These are phyloP conservation scores for Aspergillus ellipticus DNA, from an alignment of 495 filamentous ascomycete species.

Conservation along the genomic window DNA sequence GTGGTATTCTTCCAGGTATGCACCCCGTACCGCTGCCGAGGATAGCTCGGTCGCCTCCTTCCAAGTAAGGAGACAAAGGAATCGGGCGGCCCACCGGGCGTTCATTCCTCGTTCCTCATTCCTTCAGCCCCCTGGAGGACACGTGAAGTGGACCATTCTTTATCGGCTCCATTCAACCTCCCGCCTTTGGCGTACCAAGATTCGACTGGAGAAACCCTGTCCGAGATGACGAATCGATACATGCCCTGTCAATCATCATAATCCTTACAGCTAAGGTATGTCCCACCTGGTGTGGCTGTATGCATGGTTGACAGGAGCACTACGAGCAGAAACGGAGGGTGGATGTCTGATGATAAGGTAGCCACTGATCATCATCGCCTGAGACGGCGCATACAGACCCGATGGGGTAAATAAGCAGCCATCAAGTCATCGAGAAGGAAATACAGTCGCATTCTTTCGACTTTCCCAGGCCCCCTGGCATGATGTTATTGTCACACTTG, in stretches of 20 bases:
- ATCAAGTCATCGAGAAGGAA: neutral
- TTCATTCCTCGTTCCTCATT: slow-evolving; percentile 5
- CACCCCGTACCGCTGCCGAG: neutral
- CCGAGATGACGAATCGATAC: slow-evolving; percentile 16
- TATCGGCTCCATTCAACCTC: slow-evolving; percentile 10
- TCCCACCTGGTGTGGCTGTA: slow-evolving; percentile 2
- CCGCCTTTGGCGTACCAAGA: slow-evolving; percentile 25
- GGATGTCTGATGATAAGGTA: slow-evolving; percentile 2
- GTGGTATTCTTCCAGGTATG: neutral
- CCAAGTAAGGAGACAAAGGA: slow-evolving; percentile 1
- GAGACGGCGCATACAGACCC: neutral
- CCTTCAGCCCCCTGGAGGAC: slow-evolving; percentile 6
- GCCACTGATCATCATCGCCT: slow-evolving; percentile 9
- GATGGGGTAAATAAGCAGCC: neutral
- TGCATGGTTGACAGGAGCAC: slow-evolving; percentile 13
- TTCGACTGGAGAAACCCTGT: slow-evolving; percentile 20
- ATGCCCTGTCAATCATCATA: slow-evolving; percentile 9
- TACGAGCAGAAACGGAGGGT: slow-evolving; percentile 7
- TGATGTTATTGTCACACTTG: neutral
- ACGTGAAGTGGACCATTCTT: slow-evolving; percentile 16
- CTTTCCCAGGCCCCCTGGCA: neutral
- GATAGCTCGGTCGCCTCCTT: slow-evolving; percentile 5
- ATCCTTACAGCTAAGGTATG: neutral
- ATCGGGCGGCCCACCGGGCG: neutral
- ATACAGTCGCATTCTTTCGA: too few relatives aligned